These are phyloP conservation scores for Boletus speciosus DNA, from an alignment of 768 basidiomycete genomes.

Conservation along the genomic window DNA sequence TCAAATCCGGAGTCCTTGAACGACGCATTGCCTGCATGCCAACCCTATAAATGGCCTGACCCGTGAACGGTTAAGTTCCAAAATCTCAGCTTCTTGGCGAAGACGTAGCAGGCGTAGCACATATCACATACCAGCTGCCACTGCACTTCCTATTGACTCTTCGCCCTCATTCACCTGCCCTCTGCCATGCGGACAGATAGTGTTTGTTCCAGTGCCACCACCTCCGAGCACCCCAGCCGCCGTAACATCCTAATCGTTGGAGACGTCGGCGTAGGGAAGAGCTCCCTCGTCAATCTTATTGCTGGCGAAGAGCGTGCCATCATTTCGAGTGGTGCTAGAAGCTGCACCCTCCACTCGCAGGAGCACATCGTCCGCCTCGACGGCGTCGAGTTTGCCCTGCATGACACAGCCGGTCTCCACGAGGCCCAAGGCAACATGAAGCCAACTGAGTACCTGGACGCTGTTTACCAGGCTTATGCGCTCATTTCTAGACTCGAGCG, in stretches of 20 bases:
- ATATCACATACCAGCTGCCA: neutral
- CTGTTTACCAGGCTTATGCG: conserved; percentile 26
- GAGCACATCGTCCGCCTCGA: conserved; percentile 21
- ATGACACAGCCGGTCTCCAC: conserved; percentile 30
- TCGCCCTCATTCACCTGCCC: neutral
- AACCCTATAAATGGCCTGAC: conserved; percentile 12
- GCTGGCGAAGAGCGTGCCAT: conserved; percentile 22
- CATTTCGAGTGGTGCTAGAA: conserved; percentile 29
- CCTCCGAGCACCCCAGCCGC: conserved; percentile 6
- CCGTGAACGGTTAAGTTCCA: neutral
- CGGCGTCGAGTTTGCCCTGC: conserved; percentile 17
- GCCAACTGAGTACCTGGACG: conserved; percentile 22
- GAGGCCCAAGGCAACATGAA: conserved; percentile 26
- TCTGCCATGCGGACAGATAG: conserved; percentile 12
- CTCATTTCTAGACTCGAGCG: conserved; percentile 34
- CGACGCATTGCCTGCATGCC: neutral
- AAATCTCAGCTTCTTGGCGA: neutral
- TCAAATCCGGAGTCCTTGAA: neutral
- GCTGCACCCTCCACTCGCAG: conserved; percentile 35
- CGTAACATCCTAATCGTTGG: conserved; percentile 29
- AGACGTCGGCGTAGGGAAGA: conserved; percentile 35
- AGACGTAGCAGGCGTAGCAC: neutral
- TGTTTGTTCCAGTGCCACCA: conserved; percentile 12
- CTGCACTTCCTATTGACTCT: conserved; percentile 1
- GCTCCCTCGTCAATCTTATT: conserved; percentile 42